phyloP scores from a whole-genome alignment of 2,329 filamentous ascomycete genomes.

The Alternaria sp. region DNA sequence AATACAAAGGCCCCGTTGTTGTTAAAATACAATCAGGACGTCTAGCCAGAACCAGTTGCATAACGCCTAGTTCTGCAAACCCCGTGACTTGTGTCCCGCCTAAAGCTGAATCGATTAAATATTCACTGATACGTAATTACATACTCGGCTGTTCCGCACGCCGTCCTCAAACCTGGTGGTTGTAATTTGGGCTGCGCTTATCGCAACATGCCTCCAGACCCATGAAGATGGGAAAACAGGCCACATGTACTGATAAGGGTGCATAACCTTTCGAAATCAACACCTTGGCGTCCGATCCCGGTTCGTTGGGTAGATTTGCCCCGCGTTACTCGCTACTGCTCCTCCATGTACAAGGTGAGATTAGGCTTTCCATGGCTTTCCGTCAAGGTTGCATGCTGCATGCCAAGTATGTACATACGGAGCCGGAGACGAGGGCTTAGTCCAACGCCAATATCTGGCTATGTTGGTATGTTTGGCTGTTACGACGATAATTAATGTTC shows the following conservation, averaged over 20 bases:
- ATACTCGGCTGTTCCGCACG: conserved; percentile 18
- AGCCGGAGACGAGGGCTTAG: conserved; percentile 12
- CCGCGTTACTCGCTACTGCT: conserved; percentile 23
- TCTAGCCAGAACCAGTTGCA: conserved; percentile 19
- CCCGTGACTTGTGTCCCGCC: conserved; percentile 17
- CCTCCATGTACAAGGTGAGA: conserved; percentile 22
- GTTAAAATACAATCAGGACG: conserved; percentile 20
- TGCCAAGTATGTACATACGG: conserved; percentile 12
- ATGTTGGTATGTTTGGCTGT: neutral
- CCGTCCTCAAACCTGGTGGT: conserved; percentile 6
- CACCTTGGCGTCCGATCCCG: conserved; percentile 24
- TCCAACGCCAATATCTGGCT: conserved; percentile 4
- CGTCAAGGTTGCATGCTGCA: conserved; percentile 16
- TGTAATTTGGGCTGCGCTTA: conserved; percentile 16
- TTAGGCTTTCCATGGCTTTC: conserved; percentile 12
- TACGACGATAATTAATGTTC: conserved; percentile 12
- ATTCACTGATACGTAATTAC: conserved; percentile 18
- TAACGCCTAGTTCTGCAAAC: conserved; percentile 21
- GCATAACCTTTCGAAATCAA: conserved; percentile 29
- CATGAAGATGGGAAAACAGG: conserved; percentile 5
- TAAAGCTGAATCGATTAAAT: conserved; percentile 20
- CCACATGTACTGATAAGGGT: conserved; percentile 32
- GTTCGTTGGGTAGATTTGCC: conserved; percentile 20
- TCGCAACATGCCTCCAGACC: conserved; percentile 14
- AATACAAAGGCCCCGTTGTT: neutral